Evolutionary conservation across 2,329 filamentous ascomycete species (phyloP).

Genomic region (Ophiostoma novo-ulmi): DNA sequence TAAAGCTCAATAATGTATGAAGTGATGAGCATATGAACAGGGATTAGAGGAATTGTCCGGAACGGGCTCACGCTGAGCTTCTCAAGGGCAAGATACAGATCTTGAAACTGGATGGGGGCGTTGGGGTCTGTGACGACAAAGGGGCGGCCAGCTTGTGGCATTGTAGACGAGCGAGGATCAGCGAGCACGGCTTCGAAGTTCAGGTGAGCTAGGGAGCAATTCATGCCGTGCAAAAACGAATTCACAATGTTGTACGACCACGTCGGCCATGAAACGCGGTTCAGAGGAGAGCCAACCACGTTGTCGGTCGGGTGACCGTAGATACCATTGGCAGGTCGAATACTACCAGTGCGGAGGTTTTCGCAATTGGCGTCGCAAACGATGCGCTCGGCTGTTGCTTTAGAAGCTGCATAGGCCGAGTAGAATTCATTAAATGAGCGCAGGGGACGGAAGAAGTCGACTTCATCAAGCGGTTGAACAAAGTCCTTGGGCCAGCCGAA

Average conservation of each 20-base stretch:
- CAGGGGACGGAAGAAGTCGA: conserved; percentile 37
- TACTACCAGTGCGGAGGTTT: conserved; percentile 46
- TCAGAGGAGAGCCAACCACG: conserved; percentile 41
- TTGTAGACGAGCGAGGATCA: conserved; percentile 27
- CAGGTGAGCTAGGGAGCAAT: conserved; percentile 41
- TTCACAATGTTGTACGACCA: conserved; percentile 41
- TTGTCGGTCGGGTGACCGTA: conserved; percentile 49
- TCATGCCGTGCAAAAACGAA: conserved; percentile 40
- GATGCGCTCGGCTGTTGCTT: conserved; percentile 43
- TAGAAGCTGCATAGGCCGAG: conserved; percentile 44
- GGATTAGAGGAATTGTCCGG: conserved; percentile 32
- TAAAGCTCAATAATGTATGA: conserved; percentile 38
- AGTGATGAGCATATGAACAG: conserved; percentile 36
- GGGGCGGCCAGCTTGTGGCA: conserved; percentile 37
- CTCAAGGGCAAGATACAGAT: conserved; percentile 36
- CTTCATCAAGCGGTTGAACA: conserved; percentile 42
- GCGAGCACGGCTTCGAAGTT: conserved; percentile 40
- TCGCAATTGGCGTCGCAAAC: conserved; percentile 36
- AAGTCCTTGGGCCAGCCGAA: conserved; percentile 34
- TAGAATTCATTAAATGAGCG: conserved; percentile 40
- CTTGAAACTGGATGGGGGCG: conserved; percentile 37
- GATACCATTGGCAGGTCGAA: conserved; percentile 49
- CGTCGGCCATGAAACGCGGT: conserved; percentile 37
- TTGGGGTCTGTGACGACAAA: conserved; percentile 42
- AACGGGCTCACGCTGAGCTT: conserved; percentile 38